Evolutionary conservation across 371 early-diverging fungal genomes (phyloP).

Genomic region (Lichtheimia hyalospora): DNA sequence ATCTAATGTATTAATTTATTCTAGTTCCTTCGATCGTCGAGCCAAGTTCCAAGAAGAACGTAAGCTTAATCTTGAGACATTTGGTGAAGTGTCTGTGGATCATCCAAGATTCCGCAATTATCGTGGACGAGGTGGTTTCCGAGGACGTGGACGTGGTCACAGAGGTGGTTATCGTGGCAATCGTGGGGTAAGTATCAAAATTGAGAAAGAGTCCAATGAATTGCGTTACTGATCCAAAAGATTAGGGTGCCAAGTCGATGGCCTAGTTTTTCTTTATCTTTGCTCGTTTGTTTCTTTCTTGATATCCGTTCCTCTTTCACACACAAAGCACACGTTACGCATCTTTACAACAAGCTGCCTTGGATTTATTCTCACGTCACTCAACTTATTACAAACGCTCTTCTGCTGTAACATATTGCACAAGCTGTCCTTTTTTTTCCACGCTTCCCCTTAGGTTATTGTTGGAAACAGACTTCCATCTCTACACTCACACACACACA

Average conservation of each 20-base stretch:
- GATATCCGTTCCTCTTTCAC: not conserved
- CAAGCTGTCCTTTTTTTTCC: not conserved
- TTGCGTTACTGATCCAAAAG: too few species aligned
- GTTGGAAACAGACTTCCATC: not conserved
- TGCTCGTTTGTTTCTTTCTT: not conserved
- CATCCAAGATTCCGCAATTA: constrained; percentile 65
- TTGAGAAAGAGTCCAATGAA: not conserved
- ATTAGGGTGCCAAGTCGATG: too few species aligned
- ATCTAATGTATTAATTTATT: constrained; percentile 6
- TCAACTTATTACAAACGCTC: constrained; percentile 3
- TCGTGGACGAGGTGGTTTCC: constrained; percentile 57
- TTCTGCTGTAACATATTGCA: constrained; percentile 15
- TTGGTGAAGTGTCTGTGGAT: constrained; percentile 83
- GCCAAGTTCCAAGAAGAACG: constrained; percentile 85
- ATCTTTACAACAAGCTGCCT: not conserved
- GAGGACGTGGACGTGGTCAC: constrained; percentile 50
- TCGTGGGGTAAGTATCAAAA: constrained; percentile 4
- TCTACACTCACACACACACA: not conserved
- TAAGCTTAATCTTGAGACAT: constrained; percentile 90
- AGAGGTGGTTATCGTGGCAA: constrained; percentile 43
- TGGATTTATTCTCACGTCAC: not conserved
- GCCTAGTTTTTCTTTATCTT: not conserved
- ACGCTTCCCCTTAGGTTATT: not conserved
- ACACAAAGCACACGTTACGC: not conserved
- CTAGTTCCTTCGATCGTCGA: constrained; percentile 59